Conservation (phyloP, 148 eudicot species). For the Camellia lanceoleosa region DNA sequence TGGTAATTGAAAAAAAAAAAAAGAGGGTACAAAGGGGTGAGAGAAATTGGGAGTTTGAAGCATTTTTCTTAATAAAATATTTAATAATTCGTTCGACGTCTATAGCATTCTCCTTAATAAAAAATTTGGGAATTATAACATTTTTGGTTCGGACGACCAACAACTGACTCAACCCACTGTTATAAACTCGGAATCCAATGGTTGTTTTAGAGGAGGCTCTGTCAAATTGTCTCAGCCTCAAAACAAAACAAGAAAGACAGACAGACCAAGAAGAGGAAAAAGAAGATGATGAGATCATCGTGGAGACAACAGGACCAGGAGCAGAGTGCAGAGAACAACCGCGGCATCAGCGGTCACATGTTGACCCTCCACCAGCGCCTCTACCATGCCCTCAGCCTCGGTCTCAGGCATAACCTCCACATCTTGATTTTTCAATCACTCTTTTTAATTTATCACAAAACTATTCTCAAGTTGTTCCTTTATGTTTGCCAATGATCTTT, state of each 20-base stretch:
- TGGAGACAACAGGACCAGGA: slow-evolving; percentile 5
- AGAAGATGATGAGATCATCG: slow-evolving; percentile 14
- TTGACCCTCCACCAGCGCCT: slow-evolving; percentile 67
- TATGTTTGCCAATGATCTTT: neutral
- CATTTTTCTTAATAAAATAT: too few relatives aligned
- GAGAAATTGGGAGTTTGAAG: too few relatives aligned
- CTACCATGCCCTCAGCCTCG: slow-evolving; percentile 59
- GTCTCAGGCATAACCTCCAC: slow-evolving; percentile 33
- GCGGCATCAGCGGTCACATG: slow-evolving; percentile 33
- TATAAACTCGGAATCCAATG: too few relatives aligned
- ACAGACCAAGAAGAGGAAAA: neutral
- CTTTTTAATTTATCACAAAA: neutral
- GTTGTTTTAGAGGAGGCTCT: too few relatives aligned
- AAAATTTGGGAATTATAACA: too few relatives aligned
- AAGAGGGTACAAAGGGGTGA: too few relatives aligned
- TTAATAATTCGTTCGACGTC: too few relatives aligned
- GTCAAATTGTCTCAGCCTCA: too few relatives aligned
- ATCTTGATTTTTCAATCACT: neutral
- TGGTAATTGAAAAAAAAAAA: too few relatives aligned
- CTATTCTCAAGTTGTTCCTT: neutral
- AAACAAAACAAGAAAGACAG: neutral
- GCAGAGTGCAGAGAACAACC: slow-evolving; percentile 19
- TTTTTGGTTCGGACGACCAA: too few relatives aligned
- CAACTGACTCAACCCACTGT: too few relatives aligned
- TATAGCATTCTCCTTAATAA: too few relatives aligned